Conservation (phyloP, 176 grass and related monocot genomes). For the Bothriochloa decipiens region DNA sequence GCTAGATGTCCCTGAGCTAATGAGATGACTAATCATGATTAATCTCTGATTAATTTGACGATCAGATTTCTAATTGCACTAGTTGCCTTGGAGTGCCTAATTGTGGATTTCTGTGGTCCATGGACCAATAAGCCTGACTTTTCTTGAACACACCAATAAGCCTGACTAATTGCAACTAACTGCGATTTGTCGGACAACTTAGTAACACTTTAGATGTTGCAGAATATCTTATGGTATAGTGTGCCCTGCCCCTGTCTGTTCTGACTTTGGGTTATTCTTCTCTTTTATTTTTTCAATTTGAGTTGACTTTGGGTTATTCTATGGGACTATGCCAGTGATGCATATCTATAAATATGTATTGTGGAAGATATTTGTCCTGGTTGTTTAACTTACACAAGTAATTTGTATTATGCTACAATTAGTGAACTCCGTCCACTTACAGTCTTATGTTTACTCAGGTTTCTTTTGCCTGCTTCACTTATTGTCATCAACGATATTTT, state of each 20-base stretch:
- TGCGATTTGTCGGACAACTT: neutral
- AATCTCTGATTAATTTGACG: neutral
- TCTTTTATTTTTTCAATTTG: neutral
- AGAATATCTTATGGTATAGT: neutral
- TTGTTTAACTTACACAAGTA: neutral
- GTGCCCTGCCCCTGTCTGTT: neutral
- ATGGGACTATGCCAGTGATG: neutral
- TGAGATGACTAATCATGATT: neutral
- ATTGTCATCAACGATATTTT: slow-evolving; percentile 96
- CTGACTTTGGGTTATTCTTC: slow-evolving; percentile 10
- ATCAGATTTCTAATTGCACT: neutral
- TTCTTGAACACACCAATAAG: no score
- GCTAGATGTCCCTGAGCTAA: neutral
- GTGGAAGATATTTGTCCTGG: neutral
- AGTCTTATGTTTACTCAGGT: slow-evolving; percentile 64
- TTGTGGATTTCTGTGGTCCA: neutral
- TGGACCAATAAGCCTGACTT: no score
- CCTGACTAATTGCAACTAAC: neutral
- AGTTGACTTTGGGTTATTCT: slow-evolving; percentile 18
- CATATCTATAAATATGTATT: neutral
- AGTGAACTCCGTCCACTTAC: slow-evolving; percentile 18
- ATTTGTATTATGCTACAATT: slow-evolving; percentile 15
- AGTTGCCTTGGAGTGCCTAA: neutral
- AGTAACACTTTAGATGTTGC: neutral
- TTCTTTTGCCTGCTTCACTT: slow-evolving; percentile 96